Conservation (phyloP, 768 basidiomycete species). For the Tephrocybe rancida region DNA sequence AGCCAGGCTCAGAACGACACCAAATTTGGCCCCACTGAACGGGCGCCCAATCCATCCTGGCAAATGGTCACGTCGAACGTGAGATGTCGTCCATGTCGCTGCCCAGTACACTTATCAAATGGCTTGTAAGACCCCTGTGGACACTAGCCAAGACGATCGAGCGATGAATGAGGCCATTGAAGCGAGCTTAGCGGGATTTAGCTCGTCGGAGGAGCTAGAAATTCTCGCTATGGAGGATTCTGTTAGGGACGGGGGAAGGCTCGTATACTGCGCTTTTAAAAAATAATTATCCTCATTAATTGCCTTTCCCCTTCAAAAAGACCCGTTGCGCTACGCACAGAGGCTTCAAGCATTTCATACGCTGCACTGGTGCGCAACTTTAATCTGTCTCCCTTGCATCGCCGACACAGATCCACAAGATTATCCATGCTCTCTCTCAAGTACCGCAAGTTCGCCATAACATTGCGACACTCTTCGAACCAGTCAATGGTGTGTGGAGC, state of each 20-base stretch:
- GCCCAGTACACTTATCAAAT: not conserved
- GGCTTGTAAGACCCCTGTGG: constrained; percentile 32
- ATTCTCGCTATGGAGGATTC: constrained; percentile 53
- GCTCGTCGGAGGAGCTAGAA: constrained; percentile 48
- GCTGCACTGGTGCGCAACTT: constrained; percentile 53
- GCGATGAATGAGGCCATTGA: constrained; percentile 71
- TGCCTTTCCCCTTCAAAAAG: constrained; percentile 32
- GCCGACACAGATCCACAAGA: constrained; percentile 25
- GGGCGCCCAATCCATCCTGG: constrained; percentile 69
- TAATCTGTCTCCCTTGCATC: not conserved
- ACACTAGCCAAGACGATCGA: constrained; percentile 56
- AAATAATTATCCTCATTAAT: not conserved
- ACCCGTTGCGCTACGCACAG: constrained; percentile 72
- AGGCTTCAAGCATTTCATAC: constrained; percentile 50
- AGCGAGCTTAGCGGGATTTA: constrained; percentile 63
- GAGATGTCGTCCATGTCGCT: constrained; percentile 20
- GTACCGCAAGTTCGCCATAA: constrained; percentile 69
- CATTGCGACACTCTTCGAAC: constrained; percentile 28
- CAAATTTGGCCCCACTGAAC: constrained; percentile 59
- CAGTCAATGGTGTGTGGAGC: not conserved
- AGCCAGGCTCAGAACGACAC: constrained; percentile 47
- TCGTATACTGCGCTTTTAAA: not conserved
- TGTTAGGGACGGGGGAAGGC: constrained; percentile 62
- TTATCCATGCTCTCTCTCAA: constrained; percentile 63
- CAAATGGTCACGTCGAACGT: constrained; percentile 73